These are phyloP conservation scores for Mortierella sp. DNA, from an alignment of 371 early-diverging fungal genomes.

Conservation along the genomic window DNA sequence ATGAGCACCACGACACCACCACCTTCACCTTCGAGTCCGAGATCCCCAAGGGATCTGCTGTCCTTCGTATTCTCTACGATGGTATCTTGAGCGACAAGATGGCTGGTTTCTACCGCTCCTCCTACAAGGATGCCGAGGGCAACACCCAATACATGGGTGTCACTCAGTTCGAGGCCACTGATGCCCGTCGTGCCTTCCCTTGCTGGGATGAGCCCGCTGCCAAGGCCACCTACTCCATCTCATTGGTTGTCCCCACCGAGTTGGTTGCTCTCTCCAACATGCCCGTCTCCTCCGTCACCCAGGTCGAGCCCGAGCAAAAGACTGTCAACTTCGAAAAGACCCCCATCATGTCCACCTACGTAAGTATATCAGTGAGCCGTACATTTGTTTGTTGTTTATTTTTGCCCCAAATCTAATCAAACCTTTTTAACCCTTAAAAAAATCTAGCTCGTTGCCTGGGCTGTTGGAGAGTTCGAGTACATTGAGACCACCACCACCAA, in stretches of 20 bases:
- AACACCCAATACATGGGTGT: constrained; percentile 78
- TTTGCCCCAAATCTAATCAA: not conserved
- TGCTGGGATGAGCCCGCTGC: constrained; percentile 93
- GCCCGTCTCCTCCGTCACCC: constrained; percentile 63
- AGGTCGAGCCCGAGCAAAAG: constrained; percentile 45
- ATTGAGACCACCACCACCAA: constrained; percentile 81
- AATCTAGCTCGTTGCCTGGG: constrained; percentile 86
- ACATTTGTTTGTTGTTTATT: not conserved
- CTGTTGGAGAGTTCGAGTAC: constrained; percentile 90
- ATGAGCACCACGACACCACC: constrained; percentile 71
- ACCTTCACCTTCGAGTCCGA: constrained; percentile 67
- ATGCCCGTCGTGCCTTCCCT: constrained; percentile 91
- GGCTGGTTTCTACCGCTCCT: constrained; percentile 88
- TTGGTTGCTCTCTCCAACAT: constrained; percentile 91
- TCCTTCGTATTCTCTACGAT: constrained; percentile 71
- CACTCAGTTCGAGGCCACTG: constrained; percentile 96
- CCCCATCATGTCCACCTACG: constrained; percentile 92
- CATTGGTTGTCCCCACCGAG: constrained; percentile 73
- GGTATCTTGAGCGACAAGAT: constrained; percentile 86
- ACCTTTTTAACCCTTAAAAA: constrained; percentile 49
- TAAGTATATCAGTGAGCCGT: constrained; percentile 25
- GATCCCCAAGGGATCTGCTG: constrained; percentile 64
- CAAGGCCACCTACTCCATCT: constrained; percentile 91
- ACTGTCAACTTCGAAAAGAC: constrained; percentile 82
- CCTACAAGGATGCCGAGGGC: constrained; percentile 75